Conservation (phyloP, 345 rosid genomes). For the Corchorus olitorius region DNA sequence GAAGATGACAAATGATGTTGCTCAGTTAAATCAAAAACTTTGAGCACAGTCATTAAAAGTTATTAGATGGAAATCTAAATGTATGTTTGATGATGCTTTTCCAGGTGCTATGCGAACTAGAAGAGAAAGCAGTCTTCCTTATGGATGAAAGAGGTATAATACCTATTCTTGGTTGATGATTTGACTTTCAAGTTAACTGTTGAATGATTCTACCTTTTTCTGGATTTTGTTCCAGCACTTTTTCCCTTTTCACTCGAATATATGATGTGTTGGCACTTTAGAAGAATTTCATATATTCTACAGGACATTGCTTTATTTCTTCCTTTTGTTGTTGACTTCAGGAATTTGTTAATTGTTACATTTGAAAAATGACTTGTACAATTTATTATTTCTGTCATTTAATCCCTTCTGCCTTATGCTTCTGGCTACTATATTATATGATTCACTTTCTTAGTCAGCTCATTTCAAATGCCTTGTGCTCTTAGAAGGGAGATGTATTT, state of each 20-base stretch:
- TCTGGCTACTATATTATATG: no score
- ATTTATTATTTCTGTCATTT: no score
- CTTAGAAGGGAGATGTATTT: neutral
- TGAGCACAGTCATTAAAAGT: no score
- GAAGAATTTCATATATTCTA: neutral
- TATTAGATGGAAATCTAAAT: slow-evolving; percentile 1
- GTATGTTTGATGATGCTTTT: slow-evolving; percentile 23
- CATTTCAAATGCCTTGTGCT: no score
- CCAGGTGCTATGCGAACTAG: slow-evolving; percentile 45
- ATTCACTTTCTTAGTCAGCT: no score
- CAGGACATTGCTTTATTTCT: neutral
- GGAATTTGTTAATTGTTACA: neutral
- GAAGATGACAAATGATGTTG: no score
- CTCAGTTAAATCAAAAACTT: no score
- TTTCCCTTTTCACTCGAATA: neutral
- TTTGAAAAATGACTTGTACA: neutral
- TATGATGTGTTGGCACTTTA: neutral
- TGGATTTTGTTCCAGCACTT: neutral
- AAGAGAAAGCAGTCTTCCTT: no score
- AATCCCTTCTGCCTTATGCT: no score
- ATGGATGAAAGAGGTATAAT: slow-evolving; percentile 27
- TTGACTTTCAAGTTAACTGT: neutral
- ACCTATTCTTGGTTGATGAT: slow-evolving; percentile 9
- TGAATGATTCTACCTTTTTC: neutral
- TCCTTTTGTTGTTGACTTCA: neutral